These are phyloP conservation scores for Pythium pyrilobum DNA, from an alignment of 352 stramenopile species.

Conservation along the genomic window DNA sequence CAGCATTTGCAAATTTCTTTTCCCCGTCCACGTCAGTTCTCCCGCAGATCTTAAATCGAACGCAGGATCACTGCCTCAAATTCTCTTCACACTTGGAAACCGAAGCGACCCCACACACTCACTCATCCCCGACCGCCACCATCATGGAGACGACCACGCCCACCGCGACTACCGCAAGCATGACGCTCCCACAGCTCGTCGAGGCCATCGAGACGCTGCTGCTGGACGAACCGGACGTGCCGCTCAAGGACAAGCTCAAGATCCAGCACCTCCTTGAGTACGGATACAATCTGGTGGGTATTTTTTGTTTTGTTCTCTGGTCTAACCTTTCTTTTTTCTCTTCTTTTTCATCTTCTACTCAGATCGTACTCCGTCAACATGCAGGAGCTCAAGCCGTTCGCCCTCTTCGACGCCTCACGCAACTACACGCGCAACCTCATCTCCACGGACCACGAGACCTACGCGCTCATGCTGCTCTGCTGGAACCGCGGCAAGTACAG, in stretches of 20 bases:
- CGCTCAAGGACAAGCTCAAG: slow-evolving; percentile 55
- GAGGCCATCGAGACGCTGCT: slow-evolving; percentile 48
- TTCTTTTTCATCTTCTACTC: background rate
- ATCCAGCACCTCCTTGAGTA: slow-evolving; percentile 56
- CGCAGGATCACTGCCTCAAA: background rate
- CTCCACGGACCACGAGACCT: slow-evolving; percentile 88
- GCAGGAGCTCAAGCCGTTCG: slow-evolving; percentile 68
- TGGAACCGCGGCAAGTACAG: slow-evolving; percentile 90
- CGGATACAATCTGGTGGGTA: background rate
- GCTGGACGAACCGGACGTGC: slow-evolving; percentile 35
- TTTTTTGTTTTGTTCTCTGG: background rate
- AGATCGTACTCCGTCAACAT: slow-evolving; percentile 46
- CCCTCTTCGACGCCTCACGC: slow-evolving; percentile 73
- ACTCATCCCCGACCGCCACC: background rate
- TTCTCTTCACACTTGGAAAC: background rate
- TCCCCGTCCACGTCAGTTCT: too few species aligned
- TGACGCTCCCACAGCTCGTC: slow-evolving; percentile 45
- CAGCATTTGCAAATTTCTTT: too few species aligned
- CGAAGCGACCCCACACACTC: background rate
- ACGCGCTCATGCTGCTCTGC: slow-evolving; percentile 93
- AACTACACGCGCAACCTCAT: slow-evolving; percentile 95
- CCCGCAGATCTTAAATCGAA: too few species aligned
- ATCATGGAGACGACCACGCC: background rate
- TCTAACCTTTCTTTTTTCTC: background rate
- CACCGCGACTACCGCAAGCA: background rate